Evolutionary conservation across 306 rosid species (phyloP), one percentile per base, ranked within the genome.

Genomic region (Cicer chorassanicum): DNA sequence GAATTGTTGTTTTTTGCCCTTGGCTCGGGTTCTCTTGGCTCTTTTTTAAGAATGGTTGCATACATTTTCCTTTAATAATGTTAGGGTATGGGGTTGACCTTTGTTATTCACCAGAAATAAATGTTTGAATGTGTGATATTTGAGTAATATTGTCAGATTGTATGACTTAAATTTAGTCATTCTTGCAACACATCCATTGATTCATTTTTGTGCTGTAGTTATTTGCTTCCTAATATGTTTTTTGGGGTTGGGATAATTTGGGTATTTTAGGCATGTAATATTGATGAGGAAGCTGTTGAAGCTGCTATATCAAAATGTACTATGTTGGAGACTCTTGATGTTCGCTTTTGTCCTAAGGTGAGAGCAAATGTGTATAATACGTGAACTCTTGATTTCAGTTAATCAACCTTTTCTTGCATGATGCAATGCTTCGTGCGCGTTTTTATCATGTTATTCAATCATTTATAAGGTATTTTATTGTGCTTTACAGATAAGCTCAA

Each of bases 251-350:
- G 69, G 18, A 16, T 13, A 54, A 13, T 68, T 39, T 81, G 64
- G 66, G 16, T 63, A 77, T 76, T 83, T 39, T 78, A 94, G 99
- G 87, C 96, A 11, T 95, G 99, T 88, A 95, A 90, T 79, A 89
- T 90, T 43, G 91, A 88, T 36, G 97, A 86, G 82, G 92, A 80
- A 73, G 91, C 86, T 9, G 91, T 95, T 50, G 99, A 89, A 73
- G 88, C 91, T 79, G 99, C 99, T 40, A 86, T 88, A 84, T 82
- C 91, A 9, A 92, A 86, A 69, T 95, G 99, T 80, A 78, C 85
- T 72, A 80, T 88, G 93, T 90, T 95, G 76, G 99, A 95, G 85
- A 95, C 98, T n/a, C 93, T 95, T 38, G 99, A 95, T 72, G 93
- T 95, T 62, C 98, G 99, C 82, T 86, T 84, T 67, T 95, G 99